Base-by-base conservation (phyloP, 768 basidiomycete genomes). In the Amanita jacksonii region DNA sequence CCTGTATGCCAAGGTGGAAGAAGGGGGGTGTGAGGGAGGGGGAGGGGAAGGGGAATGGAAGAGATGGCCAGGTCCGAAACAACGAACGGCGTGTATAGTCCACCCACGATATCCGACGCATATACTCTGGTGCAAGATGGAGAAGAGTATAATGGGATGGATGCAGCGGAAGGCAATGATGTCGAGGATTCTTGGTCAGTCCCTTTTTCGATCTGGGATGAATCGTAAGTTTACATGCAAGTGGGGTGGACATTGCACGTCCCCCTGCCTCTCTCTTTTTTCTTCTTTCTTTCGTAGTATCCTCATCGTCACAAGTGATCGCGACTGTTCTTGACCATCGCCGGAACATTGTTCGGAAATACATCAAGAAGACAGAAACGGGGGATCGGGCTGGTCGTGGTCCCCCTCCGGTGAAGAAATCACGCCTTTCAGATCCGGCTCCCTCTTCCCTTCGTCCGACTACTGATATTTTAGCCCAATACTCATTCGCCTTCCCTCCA, bases 31-130 rank as follows among this genome's bases (percentile, higher is more conserved):
- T n/a, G n/a, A n/a, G n/a, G n/a, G n/a, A n/a, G n/a, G n/a, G n/a
- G n/a, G n/a, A n/a, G n/a, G n/a, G n/a, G n/a, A n/a, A n/a, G 37
- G 19, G n/a, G 40, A 28, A 8, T 43, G 41, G 41, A 34, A 20
- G 20, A 22, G 15, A 23, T 43, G 41, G 41, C 41, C 41, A 5
- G 41, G 41, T 23, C 41, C 41, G n/a, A 9, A 9, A 4, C 31
- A 34, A 24, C 31, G 41, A 6, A 43, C 31, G 10, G 19, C 30
- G 19, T 12, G 31, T 16, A 3, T 34, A 16, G 2, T n/a, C 4
- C 41, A 43, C 24, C 41, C 41, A 15, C 7, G 3, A 4, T 25
- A 43, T 23, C 2, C 5, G 6, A 25, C 31, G 12, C 23, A 43
- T 23, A 9, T 43, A 19, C 22, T 43, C 5, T 43, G 41, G 31